These are phyloP conservation scores for Penicillium sp. DNA, from an alignment of 2,329 filamentous ascomycete genomes.

Conservation along the genomic window DNA sequence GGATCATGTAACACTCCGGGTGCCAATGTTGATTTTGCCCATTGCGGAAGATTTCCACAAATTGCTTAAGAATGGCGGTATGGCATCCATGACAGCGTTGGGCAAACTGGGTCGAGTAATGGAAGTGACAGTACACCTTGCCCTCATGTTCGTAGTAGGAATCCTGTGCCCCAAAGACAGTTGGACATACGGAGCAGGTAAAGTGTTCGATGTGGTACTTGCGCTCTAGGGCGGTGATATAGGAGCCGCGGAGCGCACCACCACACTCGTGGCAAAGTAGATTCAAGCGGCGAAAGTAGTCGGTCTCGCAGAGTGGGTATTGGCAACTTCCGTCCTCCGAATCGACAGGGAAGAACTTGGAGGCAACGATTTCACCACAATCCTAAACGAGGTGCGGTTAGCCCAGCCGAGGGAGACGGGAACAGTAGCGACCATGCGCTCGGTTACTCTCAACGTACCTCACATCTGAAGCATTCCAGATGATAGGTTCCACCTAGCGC, in stretches of 20 bases:
- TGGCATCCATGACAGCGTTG: slow-evolving; percentile 96
- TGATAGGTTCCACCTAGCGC: slow-evolving; percentile 93
- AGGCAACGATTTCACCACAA: slow-evolving; percentile 93
- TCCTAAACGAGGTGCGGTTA: slow-evolving; percentile 59
- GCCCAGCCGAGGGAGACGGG: slow-evolving; percentile 11
- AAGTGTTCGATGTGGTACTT: slow-evolving; percentile 99
- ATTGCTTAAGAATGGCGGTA: slow-evolving; percentile 96
- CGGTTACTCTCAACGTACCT: slow-evolving; percentile 58
- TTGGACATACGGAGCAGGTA: slow-evolving; percentile 93
- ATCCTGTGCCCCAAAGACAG: slow-evolving; percentile 96
- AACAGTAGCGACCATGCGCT: background rate
- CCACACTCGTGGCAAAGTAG: slow-evolving; percentile 90
- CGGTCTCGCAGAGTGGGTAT: slow-evolving; percentile 94
- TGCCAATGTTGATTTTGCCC: slow-evolving; percentile 99
- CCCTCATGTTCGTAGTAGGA: slow-evolving; percentile 98
- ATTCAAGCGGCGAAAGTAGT: slow-evolving; percentile 91
- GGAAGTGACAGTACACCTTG: slow-evolving; percentile 96
- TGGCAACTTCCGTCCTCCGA: slow-evolving; percentile 78
- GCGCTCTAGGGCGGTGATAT: slow-evolving; percentile 94
- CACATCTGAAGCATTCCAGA: slow-evolving; percentile 95
- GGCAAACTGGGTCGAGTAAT: slow-evolving; percentile 96
- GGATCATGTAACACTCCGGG: slow-evolving; percentile 99
- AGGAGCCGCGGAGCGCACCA: slow-evolving; percentile 88
- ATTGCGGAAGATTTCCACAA: slow-evolving; percentile 97
- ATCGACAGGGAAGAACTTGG: slow-evolving; percentile 97